These are phyloP conservation scores for Fusarium scirpi DNA, from an alignment of 2,329 filamentous ascomycete species.

Conservation along the genomic window DNA sequence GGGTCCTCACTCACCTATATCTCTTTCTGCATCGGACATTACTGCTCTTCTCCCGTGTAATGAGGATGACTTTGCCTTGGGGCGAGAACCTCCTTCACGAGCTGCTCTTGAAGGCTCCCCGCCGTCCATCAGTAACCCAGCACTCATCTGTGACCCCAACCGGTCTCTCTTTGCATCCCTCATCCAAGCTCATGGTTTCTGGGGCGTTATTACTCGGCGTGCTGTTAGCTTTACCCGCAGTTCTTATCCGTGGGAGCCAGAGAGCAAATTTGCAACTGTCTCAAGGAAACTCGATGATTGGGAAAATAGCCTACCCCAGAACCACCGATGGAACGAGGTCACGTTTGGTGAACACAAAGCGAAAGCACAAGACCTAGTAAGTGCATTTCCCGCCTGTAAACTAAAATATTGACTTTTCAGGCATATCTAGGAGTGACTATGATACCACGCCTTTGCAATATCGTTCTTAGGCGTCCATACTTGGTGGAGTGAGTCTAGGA, in stretches of 20 bases:
- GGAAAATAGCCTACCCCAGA: slow-evolving; percentile 61
- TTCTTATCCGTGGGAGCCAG: slow-evolving; percentile 59
- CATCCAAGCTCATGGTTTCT: slow-evolving; percentile 67
- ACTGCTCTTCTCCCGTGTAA: slow-evolving; percentile 65
- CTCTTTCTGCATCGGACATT: slow-evolving; percentile 65
- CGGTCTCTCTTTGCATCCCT: slow-evolving; percentile 67
- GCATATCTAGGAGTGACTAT: slow-evolving; percentile 68
- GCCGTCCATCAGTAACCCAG: slow-evolving; percentile 60
- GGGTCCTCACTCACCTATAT: slow-evolving; percentile 63
- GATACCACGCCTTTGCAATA: slow-evolving; percentile 67
- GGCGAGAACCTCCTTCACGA: slow-evolving; percentile 60
- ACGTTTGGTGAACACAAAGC: slow-evolving; percentile 60
- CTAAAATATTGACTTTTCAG: slow-evolving; percentile 47
- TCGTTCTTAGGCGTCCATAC: slow-evolving; percentile 67
- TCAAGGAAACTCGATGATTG: slow-evolving; percentile 59
- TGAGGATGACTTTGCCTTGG: slow-evolving; percentile 64
- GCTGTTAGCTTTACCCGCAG: slow-evolving; percentile 60
- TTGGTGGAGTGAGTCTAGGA: slow-evolving; percentile 59
- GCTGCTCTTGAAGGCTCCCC: slow-evolving; percentile 66
- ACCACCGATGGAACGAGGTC: slow-evolving; percentile 61
- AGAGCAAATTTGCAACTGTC: slow-evolving; percentile 62
- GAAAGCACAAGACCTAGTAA: slow-evolving; percentile 63
- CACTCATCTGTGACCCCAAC: slow-evolving; percentile 56
- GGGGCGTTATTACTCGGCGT: slow-evolving; percentile 64
- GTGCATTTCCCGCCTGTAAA: slow-evolving; percentile 18